Conservation (phyloP, 2,329 filamentous ascomycete genomes). For the Lasiodiplodia sp. region DNA sequence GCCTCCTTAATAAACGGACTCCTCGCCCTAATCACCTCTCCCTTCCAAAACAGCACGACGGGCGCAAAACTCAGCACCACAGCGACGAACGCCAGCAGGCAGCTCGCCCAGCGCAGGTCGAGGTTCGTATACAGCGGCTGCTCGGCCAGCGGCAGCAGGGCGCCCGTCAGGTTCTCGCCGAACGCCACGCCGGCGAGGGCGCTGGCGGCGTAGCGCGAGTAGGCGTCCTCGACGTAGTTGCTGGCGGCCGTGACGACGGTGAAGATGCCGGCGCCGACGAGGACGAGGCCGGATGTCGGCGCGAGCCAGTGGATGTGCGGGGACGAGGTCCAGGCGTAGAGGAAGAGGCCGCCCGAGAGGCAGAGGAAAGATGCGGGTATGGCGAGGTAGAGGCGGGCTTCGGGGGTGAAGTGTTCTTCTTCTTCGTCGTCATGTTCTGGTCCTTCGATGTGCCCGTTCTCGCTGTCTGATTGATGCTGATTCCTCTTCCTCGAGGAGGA, state of each 20-base stretch:
- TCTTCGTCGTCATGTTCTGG: constrained; percentile 48
- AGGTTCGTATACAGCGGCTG: constrained; percentile 57
- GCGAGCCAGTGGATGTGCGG: constrained; percentile 38
- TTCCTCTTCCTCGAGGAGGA: constrained; percentile 57
- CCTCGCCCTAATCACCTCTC: constrained; percentile 48
- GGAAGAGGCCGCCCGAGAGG: constrained; percentile 40
- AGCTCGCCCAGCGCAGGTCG: constrained; percentile 59
- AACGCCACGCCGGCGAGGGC: constrained; percentile 58
- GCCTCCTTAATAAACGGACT: constrained; percentile 48
- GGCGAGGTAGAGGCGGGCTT: constrained; percentile 53
- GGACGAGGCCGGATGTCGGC: constrained; percentile 37
- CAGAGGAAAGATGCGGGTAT: constrained; percentile 53
- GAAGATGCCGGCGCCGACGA: constrained; percentile 41
- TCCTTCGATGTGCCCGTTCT: no score
- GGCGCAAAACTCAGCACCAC: constrained; percentile 54
- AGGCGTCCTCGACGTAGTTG: constrained; percentile 58
- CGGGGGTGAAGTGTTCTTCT: constrained; percentile 50
- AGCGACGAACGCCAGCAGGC: constrained; percentile 54
- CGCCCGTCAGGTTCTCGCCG: constrained; percentile 58
- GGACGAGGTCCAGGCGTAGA: constrained; percentile 38
- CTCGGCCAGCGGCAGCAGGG: constrained; percentile 56
- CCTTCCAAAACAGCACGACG: constrained; percentile 52
- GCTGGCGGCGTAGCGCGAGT: constrained; percentile 58
- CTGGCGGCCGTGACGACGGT: constrained; percentile 56
- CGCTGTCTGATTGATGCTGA: constrained; percentile 21